A percentile compares a stretch with the other conserved stretches of the same genome.
Conservation (phyloP, 2,329 filamentous ascomycete species). For the Diaporthe sp. region DNA sequence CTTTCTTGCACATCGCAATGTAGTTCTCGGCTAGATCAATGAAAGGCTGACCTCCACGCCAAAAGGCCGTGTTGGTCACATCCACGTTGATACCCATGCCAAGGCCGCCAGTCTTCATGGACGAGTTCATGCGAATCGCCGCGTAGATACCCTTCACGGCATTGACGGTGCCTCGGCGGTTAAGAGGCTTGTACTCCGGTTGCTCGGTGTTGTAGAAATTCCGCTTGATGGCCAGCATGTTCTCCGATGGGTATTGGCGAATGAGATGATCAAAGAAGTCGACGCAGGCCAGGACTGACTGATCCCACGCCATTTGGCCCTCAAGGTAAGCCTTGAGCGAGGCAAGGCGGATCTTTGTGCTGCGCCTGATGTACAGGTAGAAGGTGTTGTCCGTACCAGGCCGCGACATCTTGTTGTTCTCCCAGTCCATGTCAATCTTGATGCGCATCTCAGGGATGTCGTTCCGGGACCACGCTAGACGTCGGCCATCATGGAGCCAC, state of each 20-base stretch:
- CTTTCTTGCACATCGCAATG: conserved; percentile 43
- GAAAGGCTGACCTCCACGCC: conserved; percentile 61
- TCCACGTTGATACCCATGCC: conserved; percentile 88
- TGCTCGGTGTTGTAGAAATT: conserved; percentile 78
- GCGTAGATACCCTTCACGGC: conserved; percentile 92
- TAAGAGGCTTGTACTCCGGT: conserved; percentile 66
- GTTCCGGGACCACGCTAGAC: conserved; percentile 80
- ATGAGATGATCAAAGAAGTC: conserved; percentile 92
- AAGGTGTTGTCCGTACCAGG: conserved; percentile 62
- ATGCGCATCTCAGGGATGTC: conserved; percentile 62
- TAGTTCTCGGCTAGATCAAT: conserved; percentile 52
- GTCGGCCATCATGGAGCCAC: conserved; percentile 86
- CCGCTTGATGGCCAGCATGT: conserved; percentile 80
- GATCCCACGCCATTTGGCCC: conserved; percentile 71
- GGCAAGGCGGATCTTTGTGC: conserved; percentile 76
- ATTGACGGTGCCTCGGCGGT: conserved; percentile 62
- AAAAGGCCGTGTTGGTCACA: conserved; percentile 93
- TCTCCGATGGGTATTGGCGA: conserved; percentile 79
- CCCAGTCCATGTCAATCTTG: conserved; percentile 79
- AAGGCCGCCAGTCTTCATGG: conserved; percentile 59
- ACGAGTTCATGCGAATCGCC: conserved; percentile 80
- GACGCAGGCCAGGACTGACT: conserved; percentile 80
- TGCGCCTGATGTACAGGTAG: conserved; percentile 72
- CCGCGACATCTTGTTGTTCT: conserved; percentile 55
- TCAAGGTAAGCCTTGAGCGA: conserved; percentile 76